phyloP scores from a whole-genome alignment of 2,329 filamentous ascomycete species.

The Ramularia collo-cygni region DNA sequence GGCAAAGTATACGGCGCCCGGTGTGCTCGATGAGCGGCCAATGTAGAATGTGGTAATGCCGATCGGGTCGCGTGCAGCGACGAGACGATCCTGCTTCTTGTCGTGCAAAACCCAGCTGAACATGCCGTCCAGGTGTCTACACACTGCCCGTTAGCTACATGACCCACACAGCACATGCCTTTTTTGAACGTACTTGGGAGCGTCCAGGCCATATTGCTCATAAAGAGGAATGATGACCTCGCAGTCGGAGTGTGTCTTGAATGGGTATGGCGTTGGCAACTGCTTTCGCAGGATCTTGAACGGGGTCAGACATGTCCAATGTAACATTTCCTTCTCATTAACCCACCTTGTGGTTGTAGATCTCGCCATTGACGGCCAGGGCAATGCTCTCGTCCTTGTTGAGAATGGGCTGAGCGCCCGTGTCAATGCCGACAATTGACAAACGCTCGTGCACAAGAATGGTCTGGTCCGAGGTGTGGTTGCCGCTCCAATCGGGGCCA shows the following conservation, averaged over 20 bases:
- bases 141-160: no score
- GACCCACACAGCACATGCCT: no score
- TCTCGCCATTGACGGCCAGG: conserved; percentile 97
- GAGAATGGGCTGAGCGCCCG: conserved; percentile 89
- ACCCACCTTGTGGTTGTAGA: conserved; percentile 91
- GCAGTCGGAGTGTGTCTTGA: conserved; percentile 98
- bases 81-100: conserved; percentile 83
- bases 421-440: conserved; percentile 95
- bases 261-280: conserved; percentile 78
- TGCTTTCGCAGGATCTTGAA: conserved; percentile 88
- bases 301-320: conserved; percentile 32
- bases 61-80: conserved; percentile 93
- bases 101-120: conserved; percentile 99
- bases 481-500: conserved; percentile 95
- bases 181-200: conserved; percentile 59
- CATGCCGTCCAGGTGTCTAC: conserved; percentile 74
- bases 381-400: conserved; percentile 84
- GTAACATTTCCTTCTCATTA: no score
- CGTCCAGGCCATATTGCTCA: conserved; percentile 82
- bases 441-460: conserved; percentile 97
- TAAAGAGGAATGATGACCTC: conserved; percentile 99
- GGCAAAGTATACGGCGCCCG: conserved; percentile 85
- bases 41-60: conserved; percentile 97
- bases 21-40: conserved; percentile 75
- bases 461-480: conserved; percentile 80